A percentile compares a stretch with the other conserved stretches of the same genome.
These are phyloP conservation scores for Penicillium longicatenatum DNA, from an alignment of 495 filamentous ascomycete genomes.

Conservation along the genomic window DNA sequence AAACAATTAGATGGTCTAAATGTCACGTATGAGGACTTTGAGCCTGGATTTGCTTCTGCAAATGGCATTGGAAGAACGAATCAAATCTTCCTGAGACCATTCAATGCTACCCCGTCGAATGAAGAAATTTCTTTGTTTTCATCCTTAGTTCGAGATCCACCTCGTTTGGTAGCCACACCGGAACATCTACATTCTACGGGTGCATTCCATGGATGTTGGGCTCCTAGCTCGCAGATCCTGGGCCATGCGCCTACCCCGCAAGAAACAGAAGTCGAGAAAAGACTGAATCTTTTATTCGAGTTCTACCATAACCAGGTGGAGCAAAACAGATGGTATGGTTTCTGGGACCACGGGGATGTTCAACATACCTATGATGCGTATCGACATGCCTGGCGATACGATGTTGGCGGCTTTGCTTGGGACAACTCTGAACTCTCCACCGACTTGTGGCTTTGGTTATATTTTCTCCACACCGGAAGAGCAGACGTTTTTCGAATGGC, in stretches of 20 bases:
- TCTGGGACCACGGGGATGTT: conserved; percentile 54
- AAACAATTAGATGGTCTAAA: conserved; percentile 52
- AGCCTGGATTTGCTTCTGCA: conserved; percentile 47
- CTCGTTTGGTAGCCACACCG: conserved; percentile 37
- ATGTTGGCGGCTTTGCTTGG: conserved; percentile 56
- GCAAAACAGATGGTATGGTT: conserved; percentile 52
- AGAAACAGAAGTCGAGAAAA: conserved; percentile 33
- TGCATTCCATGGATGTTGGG: conserved; percentile 47
- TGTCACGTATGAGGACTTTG: conserved; percentile 58
- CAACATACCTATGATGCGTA: conserved; percentile 54
- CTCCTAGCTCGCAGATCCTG: conserved; percentile 16
- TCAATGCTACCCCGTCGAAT: conserved; percentile 40
- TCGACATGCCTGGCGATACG: conserved; percentile 54
- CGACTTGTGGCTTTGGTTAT: conserved; percentile 54
- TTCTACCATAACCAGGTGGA: conserved; percentile 49
- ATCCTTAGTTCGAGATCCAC: conserved; percentile 35
- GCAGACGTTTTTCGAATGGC: conserved; percentile 50
- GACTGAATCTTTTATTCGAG: conserved; percentile 45
- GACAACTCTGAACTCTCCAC: conserved; percentile 57
- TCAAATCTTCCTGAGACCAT: conserved; percentile 45
- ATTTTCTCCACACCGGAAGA: conserved; percentile 50
- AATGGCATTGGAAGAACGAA: conserved; percentile 51
- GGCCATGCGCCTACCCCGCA: background rate
- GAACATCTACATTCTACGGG: conserved; percentile 43
- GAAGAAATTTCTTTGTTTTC: conserved; percentile 35